These are phyloP conservation scores for Fraxinus pennsylvanica DNA, from an alignment of 257 asterid species.

Conservation along the genomic window DNA sequence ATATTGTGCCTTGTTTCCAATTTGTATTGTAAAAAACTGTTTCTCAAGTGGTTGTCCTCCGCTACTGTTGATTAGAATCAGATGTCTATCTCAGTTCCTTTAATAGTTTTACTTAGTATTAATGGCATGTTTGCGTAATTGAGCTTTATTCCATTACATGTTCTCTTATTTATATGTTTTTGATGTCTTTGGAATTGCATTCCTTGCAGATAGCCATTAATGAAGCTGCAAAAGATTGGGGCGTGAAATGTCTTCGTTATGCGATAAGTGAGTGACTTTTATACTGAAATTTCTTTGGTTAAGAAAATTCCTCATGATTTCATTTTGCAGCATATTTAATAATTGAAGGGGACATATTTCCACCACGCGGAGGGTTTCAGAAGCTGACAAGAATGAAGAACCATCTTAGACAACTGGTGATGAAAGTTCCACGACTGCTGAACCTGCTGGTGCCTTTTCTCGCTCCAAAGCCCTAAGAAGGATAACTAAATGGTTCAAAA, in stretches of 20 bases:
- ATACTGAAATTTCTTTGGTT: not conserved
- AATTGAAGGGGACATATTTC: constrained; percentile 78
- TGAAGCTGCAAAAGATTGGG: constrained; percentile 90
- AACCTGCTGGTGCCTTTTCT: constrained; percentile 31
- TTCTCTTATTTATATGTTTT: constrained; percentile 4
- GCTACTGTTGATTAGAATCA: not conserved
- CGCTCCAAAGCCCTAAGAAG: constrained; percentile 45
- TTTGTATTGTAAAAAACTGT: not conserved
- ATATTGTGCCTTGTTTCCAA: not conserved
- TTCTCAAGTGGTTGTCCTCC: not conserved
- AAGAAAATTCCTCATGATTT: constrained; percentile 4
- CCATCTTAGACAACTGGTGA: constrained; percentile 25
- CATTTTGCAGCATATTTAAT: not conserved
- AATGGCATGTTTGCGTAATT: not conserved
- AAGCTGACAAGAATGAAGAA: constrained; percentile 16
- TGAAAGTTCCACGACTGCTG: constrained; percentile 21
- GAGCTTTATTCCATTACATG: not conserved
- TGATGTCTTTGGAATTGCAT: constrained; percentile 18
- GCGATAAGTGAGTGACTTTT: constrained; percentile 77
- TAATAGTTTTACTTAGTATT: constrained; percentile 9
- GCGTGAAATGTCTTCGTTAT: constrained; percentile 85
- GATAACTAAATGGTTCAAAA: constrained; percentile 12
- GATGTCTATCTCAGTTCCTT: not conserved
- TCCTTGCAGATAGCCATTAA: constrained; percentile 69
- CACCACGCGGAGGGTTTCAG: constrained; percentile 65